Evolutionary conservation across 208 protist species (phyloP).

Genomic region (Acanthamoeba polyphaga): DNA sequence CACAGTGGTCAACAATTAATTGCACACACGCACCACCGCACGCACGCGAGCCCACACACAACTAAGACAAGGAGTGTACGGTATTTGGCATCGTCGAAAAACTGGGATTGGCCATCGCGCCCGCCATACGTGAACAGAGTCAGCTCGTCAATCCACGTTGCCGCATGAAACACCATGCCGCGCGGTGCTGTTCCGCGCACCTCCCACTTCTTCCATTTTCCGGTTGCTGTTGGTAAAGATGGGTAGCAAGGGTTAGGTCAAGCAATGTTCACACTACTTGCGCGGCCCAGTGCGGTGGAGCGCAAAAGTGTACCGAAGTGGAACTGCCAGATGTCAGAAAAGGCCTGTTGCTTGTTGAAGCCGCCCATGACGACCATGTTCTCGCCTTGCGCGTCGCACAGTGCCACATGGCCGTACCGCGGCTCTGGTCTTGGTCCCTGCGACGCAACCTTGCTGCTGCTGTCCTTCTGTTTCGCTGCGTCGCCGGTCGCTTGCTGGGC

Average conservation of each 20-base stretch:
- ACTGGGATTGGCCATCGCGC: neutral
- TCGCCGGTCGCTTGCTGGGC: neutral
- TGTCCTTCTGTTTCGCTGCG: no score
- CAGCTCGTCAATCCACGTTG: neutral
- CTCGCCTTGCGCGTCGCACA: neutral
- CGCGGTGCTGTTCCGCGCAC: neutral
- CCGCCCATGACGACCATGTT: neutral
- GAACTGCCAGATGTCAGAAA: slow-evolving; percentile 6
- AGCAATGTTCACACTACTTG: neutral
- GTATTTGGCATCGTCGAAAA: slow-evolving; percentile 17
- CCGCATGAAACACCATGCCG: neutral
- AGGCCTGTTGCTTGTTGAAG: neutral
- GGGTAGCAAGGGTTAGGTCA: no score
- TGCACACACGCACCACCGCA: neutral
- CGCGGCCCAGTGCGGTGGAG: neutral
- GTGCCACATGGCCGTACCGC: neutral
- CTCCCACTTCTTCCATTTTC: neutral
- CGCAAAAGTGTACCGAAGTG: neutral
- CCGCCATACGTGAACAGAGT: neutral
- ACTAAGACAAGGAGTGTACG: neutral
- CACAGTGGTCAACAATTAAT: neutral
- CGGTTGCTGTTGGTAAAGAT: neutral
- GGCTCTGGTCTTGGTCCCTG: neutral
- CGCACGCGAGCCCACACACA: neutral
- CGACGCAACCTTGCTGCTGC: neutral